These are phyloP conservation scores for Thalia dealbata DNA, from an alignment of 176 grass and related monocot genomes.

Conservation along the genomic window DNA sequence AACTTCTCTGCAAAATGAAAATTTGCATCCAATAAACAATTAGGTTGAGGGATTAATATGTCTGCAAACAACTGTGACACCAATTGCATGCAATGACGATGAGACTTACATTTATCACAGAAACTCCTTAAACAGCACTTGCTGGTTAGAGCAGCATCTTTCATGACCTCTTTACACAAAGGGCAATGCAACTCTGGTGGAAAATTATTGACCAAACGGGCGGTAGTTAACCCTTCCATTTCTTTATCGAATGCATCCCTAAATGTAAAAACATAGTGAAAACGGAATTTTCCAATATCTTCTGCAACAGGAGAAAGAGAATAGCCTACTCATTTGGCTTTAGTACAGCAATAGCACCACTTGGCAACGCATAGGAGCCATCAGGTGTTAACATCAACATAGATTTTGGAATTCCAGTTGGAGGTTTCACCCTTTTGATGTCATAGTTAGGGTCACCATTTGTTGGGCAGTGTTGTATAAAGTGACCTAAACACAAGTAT, in stretches of 20 bases:
- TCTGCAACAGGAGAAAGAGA: not conserved
- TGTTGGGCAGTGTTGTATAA: conserved; percentile 94
- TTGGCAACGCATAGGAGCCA: conserved; percentile 85
- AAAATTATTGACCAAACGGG: conserved; percentile 48
- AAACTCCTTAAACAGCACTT: conserved; percentile 98
- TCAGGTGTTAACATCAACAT: conserved; percentile 93
- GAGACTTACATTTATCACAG: conserved; percentile 82
- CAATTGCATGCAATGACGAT: conserved; percentile 2
- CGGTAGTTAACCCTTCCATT: conserved; percentile 75
- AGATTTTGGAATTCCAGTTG: conserved; percentile 98
- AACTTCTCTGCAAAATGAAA: not conserved
- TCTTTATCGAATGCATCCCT: conserved; percentile 98
- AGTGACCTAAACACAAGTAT: conserved; percentile 58
- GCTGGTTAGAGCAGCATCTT: conserved; percentile 94
- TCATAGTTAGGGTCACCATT: conserved; percentile 89
- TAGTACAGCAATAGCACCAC: conserved; percentile 78
- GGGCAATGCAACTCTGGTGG: conserved; percentile 77
- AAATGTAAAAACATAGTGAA: conserved; percentile 24
- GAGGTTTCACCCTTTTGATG: conserved; percentile 76
- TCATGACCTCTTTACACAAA: conserved; percentile 96
- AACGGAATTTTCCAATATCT: not conserved
- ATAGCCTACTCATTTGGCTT: conserved; percentile 80
- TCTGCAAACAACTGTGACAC: not conserved
- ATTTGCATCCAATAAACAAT: not conserved
- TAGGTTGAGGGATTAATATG: not conserved